Evolutionary conservation across 2,329 filamentous ascomycete genomes (phyloP), one percentile per base, ranked within the genome.

Genomic region (Ilyonectria robusta): DNA sequence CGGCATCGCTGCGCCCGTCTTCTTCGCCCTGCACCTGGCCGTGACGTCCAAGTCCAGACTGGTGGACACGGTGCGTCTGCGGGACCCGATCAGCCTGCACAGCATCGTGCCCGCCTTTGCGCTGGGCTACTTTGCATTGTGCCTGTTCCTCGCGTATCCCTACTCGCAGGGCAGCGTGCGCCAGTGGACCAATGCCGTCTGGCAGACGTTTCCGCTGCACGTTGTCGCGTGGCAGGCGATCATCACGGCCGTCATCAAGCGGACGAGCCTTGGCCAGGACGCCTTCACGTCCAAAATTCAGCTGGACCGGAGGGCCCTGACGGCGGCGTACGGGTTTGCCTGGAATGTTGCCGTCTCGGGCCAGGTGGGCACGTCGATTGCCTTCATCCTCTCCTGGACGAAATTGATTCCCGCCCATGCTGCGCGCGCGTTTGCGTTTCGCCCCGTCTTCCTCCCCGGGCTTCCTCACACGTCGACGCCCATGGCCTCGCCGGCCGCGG

Each of bases 321-420:
- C 71, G 29, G 60, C 72, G 26, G 72, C 70, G 0, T 77, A 77
- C 19, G 60, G 72, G 0, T 77, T 77, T 11, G 75, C 76, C 0
- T 75, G 76, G 68, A 74, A 72, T 21, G 37, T 70, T 1, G 76
- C 74, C 17, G 76, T 77, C 1, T 51, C 66, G 1, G 67, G 66
- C 1, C 76, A 77, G 19, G 68, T 77, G 50, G 37, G 60, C 1
- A 77, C 75, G 1, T 66, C 70, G 23, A 66, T 55, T 0, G 60
- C 70, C 2, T 58, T 77, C 0, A 29, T 70, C 13, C 9, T 15
- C 61, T 1, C 72, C 75, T 1, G 55, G 46, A 0, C 7, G 26
- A 26, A 26, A 26, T 73, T 15, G 74, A 76, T 26, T 6, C 75
- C 75, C 1, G 35, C 54, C 0, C 71, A 64, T 1, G 50, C 75